Conservation (phyloP, 2,329 filamentous ascomycete genomes). For the Sclerotinia spermophila region DNA sequence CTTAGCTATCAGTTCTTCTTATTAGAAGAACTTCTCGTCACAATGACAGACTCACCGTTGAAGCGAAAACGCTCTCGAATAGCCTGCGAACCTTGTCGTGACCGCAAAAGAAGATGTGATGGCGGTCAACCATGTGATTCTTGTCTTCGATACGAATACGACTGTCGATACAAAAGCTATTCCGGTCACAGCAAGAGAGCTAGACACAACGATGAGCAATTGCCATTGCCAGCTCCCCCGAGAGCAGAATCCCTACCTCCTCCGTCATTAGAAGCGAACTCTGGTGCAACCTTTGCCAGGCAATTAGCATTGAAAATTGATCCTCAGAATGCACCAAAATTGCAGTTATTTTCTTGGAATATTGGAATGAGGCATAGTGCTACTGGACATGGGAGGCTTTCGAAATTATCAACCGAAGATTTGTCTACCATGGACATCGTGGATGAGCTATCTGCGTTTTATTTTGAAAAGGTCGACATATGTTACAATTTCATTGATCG, state of each 20-base stretch:
- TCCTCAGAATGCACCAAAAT: constrained; percentile 32
- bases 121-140: constrained; percentile 11
- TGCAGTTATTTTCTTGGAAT: constrained; percentile 40
- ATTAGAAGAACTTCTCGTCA: background rate
- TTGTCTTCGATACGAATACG: background rate
- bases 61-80: constrained; percentile 13
- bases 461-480: constrained; percentile 26
- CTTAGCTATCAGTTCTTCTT: background rate
- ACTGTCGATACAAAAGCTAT: background rate
- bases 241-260: background rate
- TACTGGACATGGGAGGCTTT: background rate
- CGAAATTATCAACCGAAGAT: background rate
- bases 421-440: background rate
- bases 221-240: background rate
- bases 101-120: constrained; percentile 15
- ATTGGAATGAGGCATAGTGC: constrained; percentile 31
- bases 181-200: background rate
- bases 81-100: constrained; percentile 14
- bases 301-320: constrained; percentile 2
- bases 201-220: background rate
- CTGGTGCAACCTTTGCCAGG: background rate
- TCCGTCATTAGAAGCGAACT: constrained; percentile 5
- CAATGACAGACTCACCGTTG: background rate
- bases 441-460: constrained; percentile 25
- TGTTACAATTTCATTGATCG: constrained; percentile 16